A percentile compares a stretch with the other conserved stretches of the same genome.
Evolutionary conservation across 2,329 filamentous ascomycete species (phyloP).

Genomic region (Huntiella omanensis): DNA sequence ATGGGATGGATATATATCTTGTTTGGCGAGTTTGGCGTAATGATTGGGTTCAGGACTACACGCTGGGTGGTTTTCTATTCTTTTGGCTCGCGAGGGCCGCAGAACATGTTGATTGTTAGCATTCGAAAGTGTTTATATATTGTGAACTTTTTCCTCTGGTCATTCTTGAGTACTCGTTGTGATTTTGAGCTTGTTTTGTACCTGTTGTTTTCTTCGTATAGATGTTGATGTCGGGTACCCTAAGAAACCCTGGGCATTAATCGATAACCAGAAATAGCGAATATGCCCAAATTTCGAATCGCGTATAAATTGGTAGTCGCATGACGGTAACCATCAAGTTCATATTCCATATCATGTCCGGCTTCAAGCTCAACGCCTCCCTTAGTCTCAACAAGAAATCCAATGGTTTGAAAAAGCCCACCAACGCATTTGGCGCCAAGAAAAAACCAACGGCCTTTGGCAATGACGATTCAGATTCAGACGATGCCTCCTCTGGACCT

Average conservation of each 20-base stretch:
- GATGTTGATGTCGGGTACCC: no score
- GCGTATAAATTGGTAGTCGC: no score
- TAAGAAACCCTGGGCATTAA: no score
- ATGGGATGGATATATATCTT: constrained; percentile 2
- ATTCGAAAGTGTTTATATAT: constrained; percentile 4
- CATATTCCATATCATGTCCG: constrained; percentile 23
- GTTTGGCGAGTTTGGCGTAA: constrained; percentile 9
- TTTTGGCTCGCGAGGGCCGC: background rate
- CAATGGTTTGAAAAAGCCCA: constrained; percentile 25
- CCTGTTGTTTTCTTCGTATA: no score
- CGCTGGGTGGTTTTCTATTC: constrained; percentile 1
- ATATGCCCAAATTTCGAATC: no score
- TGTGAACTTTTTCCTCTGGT: constrained; percentile 5
- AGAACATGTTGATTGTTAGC: background rate
- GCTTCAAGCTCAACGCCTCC: constrained; percentile 32
- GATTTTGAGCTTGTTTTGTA: no score
- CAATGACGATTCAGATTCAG: constrained; percentile 33
- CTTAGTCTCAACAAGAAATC: constrained; percentile 43
- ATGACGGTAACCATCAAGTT: no score
- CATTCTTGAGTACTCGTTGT: background rate
- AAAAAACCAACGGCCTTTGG: constrained; percentile 24
- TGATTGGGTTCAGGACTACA: background rate
- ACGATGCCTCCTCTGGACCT: constrained; percentile 25
- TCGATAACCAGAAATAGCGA: no score
- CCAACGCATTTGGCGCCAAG: constrained; percentile 24